These are phyloP conservation scores for Aurifilum marmelostoma DNA, from an alignment of 2,329 filamentous ascomycete species.

Conservation along the genomic window DNA sequence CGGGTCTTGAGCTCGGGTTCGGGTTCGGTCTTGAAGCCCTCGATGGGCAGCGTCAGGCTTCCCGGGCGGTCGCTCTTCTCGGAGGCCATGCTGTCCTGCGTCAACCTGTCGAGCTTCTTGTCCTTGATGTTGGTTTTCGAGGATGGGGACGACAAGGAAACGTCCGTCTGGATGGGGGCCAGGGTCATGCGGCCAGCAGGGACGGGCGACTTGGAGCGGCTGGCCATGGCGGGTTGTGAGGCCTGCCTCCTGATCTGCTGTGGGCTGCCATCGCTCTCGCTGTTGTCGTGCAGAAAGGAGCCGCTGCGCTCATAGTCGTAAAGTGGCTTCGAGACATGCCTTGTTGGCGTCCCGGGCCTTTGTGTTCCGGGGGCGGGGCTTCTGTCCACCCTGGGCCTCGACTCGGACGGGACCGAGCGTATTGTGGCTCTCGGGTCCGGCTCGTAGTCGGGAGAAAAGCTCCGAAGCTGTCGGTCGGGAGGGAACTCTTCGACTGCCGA, in stretches of 20 bases:
- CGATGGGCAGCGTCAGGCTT: constrained; percentile 48
- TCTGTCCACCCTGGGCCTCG: constrained; percentile 37
- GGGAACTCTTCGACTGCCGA: constrained; percentile 24
- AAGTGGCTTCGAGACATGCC: constrained; percentile 39
- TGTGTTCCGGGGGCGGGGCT: constrained; percentile 30
- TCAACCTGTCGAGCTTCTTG: constrained; percentile 28
- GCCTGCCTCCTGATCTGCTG: constrained; percentile 28
- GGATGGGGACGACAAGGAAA: constrained; percentile 17
- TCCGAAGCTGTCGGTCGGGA: constrained; percentile 49
- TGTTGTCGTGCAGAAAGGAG: constrained; percentile 58
- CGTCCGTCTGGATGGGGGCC: constrained; percentile 22
- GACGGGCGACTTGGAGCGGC: constrained; percentile 3
- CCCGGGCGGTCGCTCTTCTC: constrained; percentile 37
- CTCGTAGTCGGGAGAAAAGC: constrained; percentile 77
- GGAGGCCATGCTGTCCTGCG: constrained; percentile 33
- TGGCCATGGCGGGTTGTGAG: background rate
- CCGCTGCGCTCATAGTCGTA: constrained; percentile 43
- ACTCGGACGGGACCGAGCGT: constrained; percentile 59
- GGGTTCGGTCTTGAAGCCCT: constrained; percentile 45
- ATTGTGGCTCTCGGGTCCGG: constrained; percentile 74
- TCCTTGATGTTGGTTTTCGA: constrained; percentile 19
- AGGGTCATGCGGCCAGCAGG: constrained; percentile 12
- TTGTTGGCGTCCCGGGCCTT: constrained; percentile 40
- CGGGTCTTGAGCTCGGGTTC: constrained; percentile 39
- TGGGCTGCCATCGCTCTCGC: constrained; percentile 50